These are phyloP conservation scores for Aspergillus arachidicola DNA, from an alignment of 2,329 filamentous ascomycete genomes.

Conservation along the genomic window DNA sequence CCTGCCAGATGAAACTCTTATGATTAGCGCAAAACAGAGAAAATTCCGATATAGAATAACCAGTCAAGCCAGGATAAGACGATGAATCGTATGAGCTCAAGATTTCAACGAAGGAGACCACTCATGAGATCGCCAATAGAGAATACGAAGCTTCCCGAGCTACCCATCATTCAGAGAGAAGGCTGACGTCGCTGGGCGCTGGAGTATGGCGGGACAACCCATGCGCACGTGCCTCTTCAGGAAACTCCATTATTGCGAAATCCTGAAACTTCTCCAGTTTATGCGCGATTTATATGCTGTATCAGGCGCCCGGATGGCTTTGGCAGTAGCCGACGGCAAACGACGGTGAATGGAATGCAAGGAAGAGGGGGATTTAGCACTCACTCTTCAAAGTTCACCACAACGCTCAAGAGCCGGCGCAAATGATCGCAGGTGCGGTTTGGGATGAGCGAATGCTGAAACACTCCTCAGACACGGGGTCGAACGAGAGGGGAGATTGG, in stretches of 20 bases:
- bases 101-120: background rate
- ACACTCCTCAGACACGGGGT: background rate
- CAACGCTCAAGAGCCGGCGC: background rate
- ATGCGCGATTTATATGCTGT: background rate
- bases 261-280: background rate
- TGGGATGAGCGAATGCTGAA: background rate
- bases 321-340: background rate
- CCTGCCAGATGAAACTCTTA: slow-evolving; percentile 2
- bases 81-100: background rate
- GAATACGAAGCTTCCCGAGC: background rate
- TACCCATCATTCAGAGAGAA: background rate
- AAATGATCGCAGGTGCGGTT: background rate
- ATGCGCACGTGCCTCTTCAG: background rate
- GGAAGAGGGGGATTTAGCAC: slow-evolving; percentile 4
- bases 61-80: background rate
- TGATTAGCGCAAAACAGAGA: slow-evolving; percentile 1
- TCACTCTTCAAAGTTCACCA: slow-evolving; percentile 3
- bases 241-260: background rate
- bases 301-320: background rate
- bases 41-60: background rate
- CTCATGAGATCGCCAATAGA: background rate
- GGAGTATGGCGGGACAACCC: background rate
- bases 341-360: slow-evolving; percentile 3
- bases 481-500: background rate
- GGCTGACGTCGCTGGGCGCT: background rate